A percentile compares a stretch with the other conserved stretches of the same genome.
phyloP scores from a whole-genome alignment of 2,329 filamentous ascomycete genomes.

The Nemania diffusa region DNA sequence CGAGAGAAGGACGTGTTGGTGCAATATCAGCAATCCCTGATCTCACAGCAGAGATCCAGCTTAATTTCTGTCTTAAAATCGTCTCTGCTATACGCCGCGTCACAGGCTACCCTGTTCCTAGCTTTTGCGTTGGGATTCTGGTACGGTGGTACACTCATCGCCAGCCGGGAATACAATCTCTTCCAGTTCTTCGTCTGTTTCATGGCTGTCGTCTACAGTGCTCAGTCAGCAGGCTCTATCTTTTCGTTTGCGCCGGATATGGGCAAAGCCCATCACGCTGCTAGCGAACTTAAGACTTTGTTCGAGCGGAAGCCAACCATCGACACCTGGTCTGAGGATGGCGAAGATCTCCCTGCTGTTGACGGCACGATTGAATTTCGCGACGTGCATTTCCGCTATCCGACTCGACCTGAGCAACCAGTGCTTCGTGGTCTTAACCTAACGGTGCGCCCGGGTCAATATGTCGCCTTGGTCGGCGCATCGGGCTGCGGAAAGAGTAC shows the following conservation, averaged over 20 bases:
- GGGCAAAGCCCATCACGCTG: slow-evolving; percentile 90
- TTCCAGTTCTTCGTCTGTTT: slow-evolving; percentile 96
- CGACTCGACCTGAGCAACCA: slow-evolving; percentile 89
- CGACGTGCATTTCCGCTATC: slow-evolving; percentile 94
- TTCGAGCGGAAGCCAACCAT: slow-evolving; percentile 86
- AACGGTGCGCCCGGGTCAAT: slow-evolving; percentile 78
- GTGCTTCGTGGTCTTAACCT: slow-evolving; percentile 87
- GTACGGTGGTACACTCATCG: slow-evolving; percentile 85
- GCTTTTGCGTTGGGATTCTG: slow-evolving; percentile 91
- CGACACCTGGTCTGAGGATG: slow-evolving; percentile 81
- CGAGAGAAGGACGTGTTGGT: slow-evolving; percentile 82
- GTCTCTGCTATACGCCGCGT: slow-evolving; percentile 81
- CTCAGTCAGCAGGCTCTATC: slow-evolving; percentile 88
- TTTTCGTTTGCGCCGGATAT: slow-evolving; percentile 93
- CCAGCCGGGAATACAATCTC: slow-evolving; percentile 74
- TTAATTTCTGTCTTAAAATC: slow-evolving; percentile 80
- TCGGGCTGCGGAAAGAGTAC: slow-evolving; percentile 95
- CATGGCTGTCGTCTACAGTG: slow-evolving; percentile 86
- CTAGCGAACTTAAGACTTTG: slow-evolving; percentile 80
- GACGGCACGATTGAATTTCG: slow-evolving; percentile 88
- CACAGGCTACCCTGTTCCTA: slow-evolving; percentile 85
- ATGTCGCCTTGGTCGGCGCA: slow-evolving; percentile 90
- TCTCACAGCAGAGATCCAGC: slow-evolving; percentile 72
- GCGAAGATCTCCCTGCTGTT: slow-evolving; percentile 69
- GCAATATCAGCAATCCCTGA: slow-evolving; percentile 76